Base-by-base conservation (phyloP, 2,329 filamentous ascomycete species). In the Aspergillus pseudotamarii region DNA sequence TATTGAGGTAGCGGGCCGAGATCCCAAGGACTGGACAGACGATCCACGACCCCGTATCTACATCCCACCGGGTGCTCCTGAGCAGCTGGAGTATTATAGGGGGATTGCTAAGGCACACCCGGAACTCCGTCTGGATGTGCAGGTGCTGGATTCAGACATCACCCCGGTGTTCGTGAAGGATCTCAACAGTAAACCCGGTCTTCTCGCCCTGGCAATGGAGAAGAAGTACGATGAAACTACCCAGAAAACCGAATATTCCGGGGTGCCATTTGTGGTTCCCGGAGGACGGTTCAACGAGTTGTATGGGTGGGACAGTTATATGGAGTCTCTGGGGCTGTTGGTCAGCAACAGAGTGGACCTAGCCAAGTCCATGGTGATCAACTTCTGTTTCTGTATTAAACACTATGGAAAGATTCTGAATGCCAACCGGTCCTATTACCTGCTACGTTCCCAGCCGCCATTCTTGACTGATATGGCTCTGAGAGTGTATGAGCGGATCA, bases 331-430 rank as follows among this genome's bases (percentile, higher is more conserved):
- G 3, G 95, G 95, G 21, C 85, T 99, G 63, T 83, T 98, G 63
- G 88, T 93, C 70, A 93, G 94, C 74, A 91, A 95, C 75, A 89
- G 92, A 63, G 88, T 93, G 26, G 89, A 97, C 72, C 82, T 98
- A 60, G 93, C 93, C 69, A 97, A 97, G 82, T 87, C 90, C 57
- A 98, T 99, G 93, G 94, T 98, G 58, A 84, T 87, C 71, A 96
- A 99, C 81, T 98, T 98, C 78, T 96, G 93, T 78, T 99, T 99
- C 83, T 96, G 93, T 80, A 98, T 99, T 79, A 90, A 94, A 76
- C 94, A 99, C 79, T 99, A 99, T 76, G 94, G 94, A 73, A 99
- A 98, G 82, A 97, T 99, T 64, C 87, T 98, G 68, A 99, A 99
- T 78, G 95, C 95, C 58, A 99, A 95, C 62, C 88, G 95, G 41